A percentile compares a stretch with the other conserved stretches of the same genome.
phyloP scores from a whole-genome alignment of 257 asterid genomes.

The Solanum neorickii region DNA sequence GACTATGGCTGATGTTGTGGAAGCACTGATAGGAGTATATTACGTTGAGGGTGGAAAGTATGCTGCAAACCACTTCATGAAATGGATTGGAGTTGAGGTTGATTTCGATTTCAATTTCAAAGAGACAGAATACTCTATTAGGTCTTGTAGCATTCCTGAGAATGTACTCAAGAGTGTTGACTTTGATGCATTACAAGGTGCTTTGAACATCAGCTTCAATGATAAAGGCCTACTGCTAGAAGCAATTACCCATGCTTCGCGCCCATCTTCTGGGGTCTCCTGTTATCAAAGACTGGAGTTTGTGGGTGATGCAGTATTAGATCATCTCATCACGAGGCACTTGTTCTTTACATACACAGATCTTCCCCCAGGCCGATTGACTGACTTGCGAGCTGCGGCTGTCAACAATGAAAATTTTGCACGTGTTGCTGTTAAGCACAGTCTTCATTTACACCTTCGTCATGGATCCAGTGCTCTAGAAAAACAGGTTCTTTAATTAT shows the following conservation, averaged over 20 bases:
- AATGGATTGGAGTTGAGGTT: conserved; percentile 83
- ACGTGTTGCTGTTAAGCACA: conserved; percentile 89
- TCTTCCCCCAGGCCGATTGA: conserved; percentile 95
- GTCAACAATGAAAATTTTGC: conserved; percentile 97
- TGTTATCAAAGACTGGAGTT: conserved; percentile 94
- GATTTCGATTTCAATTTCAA: conserved; percentile 65
- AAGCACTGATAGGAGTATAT: conserved; percentile 87
- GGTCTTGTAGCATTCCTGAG: conserved; percentile 51
- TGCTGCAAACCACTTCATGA: conserved; percentile 95
- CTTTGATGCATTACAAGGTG: conserved; percentile 63
- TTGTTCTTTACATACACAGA: conserved; percentile 88
- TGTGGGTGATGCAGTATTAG: conserved; percentile 97
- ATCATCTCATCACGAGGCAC: conserved; percentile 90
- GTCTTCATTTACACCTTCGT: conserved; percentile 86
- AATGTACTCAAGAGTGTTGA: conserved; percentile 60
- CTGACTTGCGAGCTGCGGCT: conserved; percentile 98
- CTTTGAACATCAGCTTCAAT: conserved; percentile 51
- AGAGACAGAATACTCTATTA: conserved; percentile 39
- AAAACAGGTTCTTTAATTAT: conserved; percentile 48
- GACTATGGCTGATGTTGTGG: conserved; percentile 96
- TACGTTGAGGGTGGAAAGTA: conserved; percentile 89
- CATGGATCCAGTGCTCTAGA: conserved; percentile 97
- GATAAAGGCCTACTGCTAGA: conserved; percentile 74
- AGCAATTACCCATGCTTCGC: conserved; percentile 98
- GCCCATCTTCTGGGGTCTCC: conserved; percentile 94